Evolutionary conservation across 139 green algal genomes (phyloP).

Genomic region (Chlorella sp.): DNA sequence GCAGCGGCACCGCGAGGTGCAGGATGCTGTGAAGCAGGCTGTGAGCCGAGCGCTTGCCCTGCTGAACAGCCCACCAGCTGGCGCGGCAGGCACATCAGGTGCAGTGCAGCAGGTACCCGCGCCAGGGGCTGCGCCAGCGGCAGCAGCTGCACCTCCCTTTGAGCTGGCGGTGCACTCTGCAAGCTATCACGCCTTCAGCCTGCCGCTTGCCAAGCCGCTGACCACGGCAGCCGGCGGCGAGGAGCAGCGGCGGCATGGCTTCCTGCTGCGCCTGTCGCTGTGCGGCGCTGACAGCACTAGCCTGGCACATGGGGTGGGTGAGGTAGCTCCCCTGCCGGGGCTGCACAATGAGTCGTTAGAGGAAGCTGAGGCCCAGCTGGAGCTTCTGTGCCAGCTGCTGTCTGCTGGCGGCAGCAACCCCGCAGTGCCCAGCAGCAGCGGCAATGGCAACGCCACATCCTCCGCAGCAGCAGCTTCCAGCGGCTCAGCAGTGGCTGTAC

Average conservation of each 20-base stretch:
- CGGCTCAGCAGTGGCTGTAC: constrained; percentile 41
- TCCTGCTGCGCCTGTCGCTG: constrained; percentile 61
- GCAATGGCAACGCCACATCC: constrained; percentile 21
- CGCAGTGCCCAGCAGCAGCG: not conserved
- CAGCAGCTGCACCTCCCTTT: not conserved
- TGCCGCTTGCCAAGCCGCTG: constrained; percentile 71
- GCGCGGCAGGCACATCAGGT: constrained; percentile 11
- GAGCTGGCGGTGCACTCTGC: constrained; percentile 5
- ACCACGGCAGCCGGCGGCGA: constrained; percentile 52
- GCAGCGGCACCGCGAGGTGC: constrained; percentile 73
- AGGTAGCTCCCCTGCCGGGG: constrained; percentile 88
- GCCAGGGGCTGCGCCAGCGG: not conserved
- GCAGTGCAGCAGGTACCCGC: not conserved
- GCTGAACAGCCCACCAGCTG: not conserved
- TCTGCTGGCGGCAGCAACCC: not conserved
- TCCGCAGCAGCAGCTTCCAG: constrained; percentile 60
- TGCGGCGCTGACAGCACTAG: not conserved
- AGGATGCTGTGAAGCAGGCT: constrained; percentile 54
- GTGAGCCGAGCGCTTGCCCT: constrained; percentile 26
- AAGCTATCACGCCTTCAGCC: constrained; percentile 49
- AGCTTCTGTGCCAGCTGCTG: constrained; percentile 53
- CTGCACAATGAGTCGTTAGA: constrained; percentile 84
- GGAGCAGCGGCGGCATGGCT: constrained; percentile 32
- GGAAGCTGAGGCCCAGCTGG: constrained; percentile 73
- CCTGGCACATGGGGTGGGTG: constrained; percentile 64